A percentile compares a stretch with the other conserved stretches of the same genome.
Conservation (phyloP, 371 early-diverging fungal genomes). For the Mortierella sp. region DNA sequence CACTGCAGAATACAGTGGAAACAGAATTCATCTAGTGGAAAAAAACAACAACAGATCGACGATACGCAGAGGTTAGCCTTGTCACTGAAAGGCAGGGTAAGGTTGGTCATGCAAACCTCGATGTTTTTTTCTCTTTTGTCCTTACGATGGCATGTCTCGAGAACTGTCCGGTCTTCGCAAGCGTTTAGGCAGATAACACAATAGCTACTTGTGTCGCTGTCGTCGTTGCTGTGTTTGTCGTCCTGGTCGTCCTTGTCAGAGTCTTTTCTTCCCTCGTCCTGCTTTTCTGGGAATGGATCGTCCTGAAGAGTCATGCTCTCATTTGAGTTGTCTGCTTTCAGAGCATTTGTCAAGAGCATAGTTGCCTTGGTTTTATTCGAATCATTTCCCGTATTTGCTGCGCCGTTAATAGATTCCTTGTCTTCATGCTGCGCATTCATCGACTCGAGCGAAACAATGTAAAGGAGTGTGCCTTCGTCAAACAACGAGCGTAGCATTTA, state of each 20-base stretch:
- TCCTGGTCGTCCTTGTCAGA: not conserved
- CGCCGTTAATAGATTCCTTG: not conserved
- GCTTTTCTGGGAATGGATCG: not conserved
- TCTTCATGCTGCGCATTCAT: slow-evolving; percentile 15
- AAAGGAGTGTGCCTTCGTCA: too few species aligned
- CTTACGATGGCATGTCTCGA: slow-evolving; percentile 48
- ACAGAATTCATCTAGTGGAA: slow-evolving; percentile 41
- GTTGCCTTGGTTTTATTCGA: not conserved
- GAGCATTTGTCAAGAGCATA: not conserved
- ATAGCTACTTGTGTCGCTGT: slow-evolving; percentile 1
- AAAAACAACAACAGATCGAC: too few species aligned
- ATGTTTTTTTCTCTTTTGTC: not conserved
- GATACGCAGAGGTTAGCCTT: too few species aligned
- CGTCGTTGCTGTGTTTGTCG: not conserved
- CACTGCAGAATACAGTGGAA: slow-evolving; percentile 43
- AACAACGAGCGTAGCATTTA: too few species aligned
- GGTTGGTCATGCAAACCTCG: not conserved
- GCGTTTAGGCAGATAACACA: slow-evolving; percentile 50
- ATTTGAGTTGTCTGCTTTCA: not conserved
- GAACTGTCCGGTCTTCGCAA: slow-evolving; percentile 36
- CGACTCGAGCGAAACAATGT: not conserved
- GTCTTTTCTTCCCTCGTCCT: not conserved
- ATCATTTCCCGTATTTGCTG: not conserved
- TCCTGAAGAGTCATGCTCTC: not conserved
- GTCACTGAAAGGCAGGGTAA: not conserved